phyloP scores from a whole-genome alignment of 2,329 filamentous ascomycete genomes.

The Domatiomyces globalis region DNA sequence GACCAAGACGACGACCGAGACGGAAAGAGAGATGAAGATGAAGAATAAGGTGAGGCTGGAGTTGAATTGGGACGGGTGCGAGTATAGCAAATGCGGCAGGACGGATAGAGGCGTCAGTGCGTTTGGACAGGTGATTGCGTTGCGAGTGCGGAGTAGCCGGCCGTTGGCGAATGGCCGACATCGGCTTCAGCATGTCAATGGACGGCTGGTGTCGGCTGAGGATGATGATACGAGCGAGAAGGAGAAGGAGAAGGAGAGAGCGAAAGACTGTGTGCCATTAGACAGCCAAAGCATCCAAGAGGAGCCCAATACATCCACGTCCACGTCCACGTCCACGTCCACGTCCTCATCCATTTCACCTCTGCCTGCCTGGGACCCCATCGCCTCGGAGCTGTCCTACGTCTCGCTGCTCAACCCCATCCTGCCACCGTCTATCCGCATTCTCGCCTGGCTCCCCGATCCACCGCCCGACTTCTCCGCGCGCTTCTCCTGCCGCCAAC shows the following conservation, averaged over 20 bases:
- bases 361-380: constrained; percentile 42
- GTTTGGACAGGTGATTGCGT: constrained; percentile 84
- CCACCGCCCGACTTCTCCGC: constrained; percentile 72
- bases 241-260: not conserved
- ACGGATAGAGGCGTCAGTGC: constrained; percentile 91
- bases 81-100: constrained; percentile 89
- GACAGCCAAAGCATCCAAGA: not conserved
- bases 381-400: constrained; percentile 73
- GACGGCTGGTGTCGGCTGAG: not conserved
- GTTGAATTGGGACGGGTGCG: constrained; percentile 67
- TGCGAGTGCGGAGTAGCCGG: constrained; percentile 66
- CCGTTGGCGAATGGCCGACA: constrained; percentile 33
- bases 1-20: constrained; percentile 12
- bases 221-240: not conserved
- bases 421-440: constrained; percentile 74
- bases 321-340: not conserved
- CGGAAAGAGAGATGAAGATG: not conserved
- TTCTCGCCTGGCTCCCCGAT: constrained; percentile 83
- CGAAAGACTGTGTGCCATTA: not conserved
- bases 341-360: not conserved
- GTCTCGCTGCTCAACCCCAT: constrained; percentile 70
- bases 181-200: too few species aligned
- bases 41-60: constrained; percentile 22
- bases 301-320: not conserved
- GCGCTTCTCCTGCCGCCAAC: constrained; percentile 80